These are phyloP conservation scores for Pontederia crassipes DNA, from an alignment of 176 grass and related monocot genomes.

Conservation along the genomic window DNA sequence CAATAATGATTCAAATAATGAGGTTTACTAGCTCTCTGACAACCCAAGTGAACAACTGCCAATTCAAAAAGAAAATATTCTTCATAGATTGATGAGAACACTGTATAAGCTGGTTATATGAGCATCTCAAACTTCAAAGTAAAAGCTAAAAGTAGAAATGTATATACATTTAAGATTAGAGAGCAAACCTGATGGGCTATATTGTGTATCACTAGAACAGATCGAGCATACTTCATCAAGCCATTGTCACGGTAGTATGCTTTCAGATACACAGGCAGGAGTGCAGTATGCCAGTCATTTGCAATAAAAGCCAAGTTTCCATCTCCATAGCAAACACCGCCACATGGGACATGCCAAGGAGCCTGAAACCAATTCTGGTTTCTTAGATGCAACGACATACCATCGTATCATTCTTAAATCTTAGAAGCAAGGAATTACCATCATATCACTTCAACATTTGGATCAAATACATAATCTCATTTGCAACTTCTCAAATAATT, in stretches of 20 bases:
- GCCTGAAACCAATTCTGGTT: constrained; percentile 36
- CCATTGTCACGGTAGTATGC: constrained; percentile 92
- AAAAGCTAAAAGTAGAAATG: background rate
- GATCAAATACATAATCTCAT: no score
- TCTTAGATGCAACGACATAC: constrained; percentile 6
- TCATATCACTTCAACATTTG: no score
- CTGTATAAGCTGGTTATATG: background rate
- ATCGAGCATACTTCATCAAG: constrained; percentile 73
- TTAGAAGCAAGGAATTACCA: background rate
- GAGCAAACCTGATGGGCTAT: constrained; percentile 78
- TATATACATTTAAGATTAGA: background rate
- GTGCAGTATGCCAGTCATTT: constrained; percentile 97
- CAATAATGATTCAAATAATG: no score
- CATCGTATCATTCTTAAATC: background rate
- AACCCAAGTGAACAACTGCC: no score
- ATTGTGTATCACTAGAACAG: constrained; percentile 93
- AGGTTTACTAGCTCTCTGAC: no score
- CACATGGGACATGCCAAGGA: constrained; percentile 78
- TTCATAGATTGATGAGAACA: background rate
- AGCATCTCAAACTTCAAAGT: background rate
- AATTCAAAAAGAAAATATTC: no score
- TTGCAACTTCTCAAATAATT: no score
- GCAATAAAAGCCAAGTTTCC: constrained; percentile 92
- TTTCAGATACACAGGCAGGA: constrained; percentile 80
- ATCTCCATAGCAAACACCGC: constrained; percentile 71